Evolutionary conservation across 2,329 filamentous ascomycete genomes (phyloP).

Genomic region (Ophiosphaerella narmari): DNA sequence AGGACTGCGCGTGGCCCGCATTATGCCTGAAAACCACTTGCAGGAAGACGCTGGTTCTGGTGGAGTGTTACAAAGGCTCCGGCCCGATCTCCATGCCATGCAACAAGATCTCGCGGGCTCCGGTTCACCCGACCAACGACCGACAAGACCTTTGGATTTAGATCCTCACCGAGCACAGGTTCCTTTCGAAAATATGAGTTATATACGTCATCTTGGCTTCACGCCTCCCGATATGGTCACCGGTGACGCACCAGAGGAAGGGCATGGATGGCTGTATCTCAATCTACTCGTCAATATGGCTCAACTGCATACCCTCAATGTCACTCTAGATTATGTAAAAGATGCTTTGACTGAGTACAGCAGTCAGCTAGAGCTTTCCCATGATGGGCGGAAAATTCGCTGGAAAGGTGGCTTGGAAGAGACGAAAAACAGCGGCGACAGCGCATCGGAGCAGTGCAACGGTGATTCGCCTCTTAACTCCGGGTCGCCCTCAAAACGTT

Average conservation of each 20-base stretch:
- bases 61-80: constrained; percentile 26
- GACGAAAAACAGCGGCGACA: constrained; percentile 69
- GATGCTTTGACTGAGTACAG: constrained; percentile 72
- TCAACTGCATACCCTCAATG: constrained; percentile 82
- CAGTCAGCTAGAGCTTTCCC: constrained; percentile 75
- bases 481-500: constrained; percentile 32
- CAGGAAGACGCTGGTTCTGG: constrained; percentile 12
- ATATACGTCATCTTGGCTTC: constrained; percentile 75
- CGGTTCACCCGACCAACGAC: constrained; percentile 68
- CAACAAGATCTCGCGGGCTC: constrained; percentile 36
- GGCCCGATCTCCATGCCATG: constrained; percentile 16
- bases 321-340: constrained; percentile 77
- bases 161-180: constrained; percentile 78
- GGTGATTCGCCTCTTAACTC: constrained; percentile 56
- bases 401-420: constrained; percentile 74
- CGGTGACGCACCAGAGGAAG: constrained; percentile 60
- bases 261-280: constrained; percentile 81
- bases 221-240: constrained; percentile 61
- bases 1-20: constrained; percentile 53
- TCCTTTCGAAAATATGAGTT: constrained; percentile 77
- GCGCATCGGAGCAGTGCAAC: constrained; percentile 48
- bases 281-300: constrained; percentile 82
- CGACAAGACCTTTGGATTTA: constrained; percentile 75
- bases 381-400: constrained; percentile 76
- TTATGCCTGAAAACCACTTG: constrained; percentile 41